Conservation (phyloP, 2,329 filamentous ascomycete species). For the Claviceps quebecensis region DNA sequence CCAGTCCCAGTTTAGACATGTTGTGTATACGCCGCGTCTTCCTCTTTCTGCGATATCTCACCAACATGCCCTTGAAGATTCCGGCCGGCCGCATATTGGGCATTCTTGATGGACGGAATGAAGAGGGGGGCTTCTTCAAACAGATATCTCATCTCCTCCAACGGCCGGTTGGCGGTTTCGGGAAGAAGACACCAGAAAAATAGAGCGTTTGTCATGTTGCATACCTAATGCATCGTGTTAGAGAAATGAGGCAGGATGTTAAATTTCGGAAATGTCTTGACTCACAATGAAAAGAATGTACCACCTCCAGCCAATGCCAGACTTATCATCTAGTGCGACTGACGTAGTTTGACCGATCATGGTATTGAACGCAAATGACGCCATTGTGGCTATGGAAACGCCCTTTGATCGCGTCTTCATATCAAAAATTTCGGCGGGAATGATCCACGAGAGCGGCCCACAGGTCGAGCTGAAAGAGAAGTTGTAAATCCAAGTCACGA, state of each 20-base stretch:
- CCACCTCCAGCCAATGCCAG: background rate
- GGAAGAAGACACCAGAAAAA: slow-evolving; percentile 1
- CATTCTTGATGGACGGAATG: background rate
- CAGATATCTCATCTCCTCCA: background rate
- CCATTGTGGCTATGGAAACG: background rate
- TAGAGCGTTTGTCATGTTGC: background rate
- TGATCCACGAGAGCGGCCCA: background rate
- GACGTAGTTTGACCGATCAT: background rate
- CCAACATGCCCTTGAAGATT: background rate
- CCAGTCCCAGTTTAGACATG: background rate
- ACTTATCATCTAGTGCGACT: background rate
- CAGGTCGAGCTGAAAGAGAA: background rate
- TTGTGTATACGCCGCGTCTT: background rate
- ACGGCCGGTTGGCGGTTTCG: background rate
- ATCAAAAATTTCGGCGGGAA: background rate
- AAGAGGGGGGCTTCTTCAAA: background rate
- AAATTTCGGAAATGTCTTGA: no score
- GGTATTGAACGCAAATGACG: background rate
- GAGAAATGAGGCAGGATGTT: background rate
- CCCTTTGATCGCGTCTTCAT: background rate
- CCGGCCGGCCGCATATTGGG: background rate
- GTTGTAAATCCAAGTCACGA: background rate
- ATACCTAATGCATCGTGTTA: background rate
- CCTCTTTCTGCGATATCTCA: background rate
- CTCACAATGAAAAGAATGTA: slow-evolving; percentile 1